Evolutionary conservation across 176 grass and related monocot genomes (phyloP).

Genomic region (Eleusine coracana): DNA sequence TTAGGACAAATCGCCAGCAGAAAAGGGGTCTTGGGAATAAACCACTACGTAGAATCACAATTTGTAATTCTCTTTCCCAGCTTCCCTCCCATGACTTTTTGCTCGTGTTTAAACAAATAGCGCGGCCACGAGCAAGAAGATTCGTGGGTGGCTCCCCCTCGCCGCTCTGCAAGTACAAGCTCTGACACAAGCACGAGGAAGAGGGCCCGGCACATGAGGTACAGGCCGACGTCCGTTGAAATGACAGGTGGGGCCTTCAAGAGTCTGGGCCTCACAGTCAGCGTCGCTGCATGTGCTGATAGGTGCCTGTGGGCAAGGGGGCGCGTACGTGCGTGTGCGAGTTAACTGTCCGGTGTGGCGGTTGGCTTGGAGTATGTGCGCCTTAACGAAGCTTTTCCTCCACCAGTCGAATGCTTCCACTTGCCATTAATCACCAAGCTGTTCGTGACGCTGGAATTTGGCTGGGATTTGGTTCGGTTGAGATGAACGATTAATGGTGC

Average conservation of each 20-base stretch:
- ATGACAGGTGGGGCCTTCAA: neutral
- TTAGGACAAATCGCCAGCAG: slow-evolving; percentile 15
- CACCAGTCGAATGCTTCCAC: neutral
- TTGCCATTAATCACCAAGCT: neutral
- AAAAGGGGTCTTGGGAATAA: slow-evolving; percentile 24
- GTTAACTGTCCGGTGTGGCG: slow-evolving; percentile 12
- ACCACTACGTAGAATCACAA: neutral
- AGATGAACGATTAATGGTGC: neutral
- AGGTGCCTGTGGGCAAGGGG: neutral
- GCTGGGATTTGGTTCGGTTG: slow-evolving; percentile 14
- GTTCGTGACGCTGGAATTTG: neutral
- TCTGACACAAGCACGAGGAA: slow-evolving; percentile 51
- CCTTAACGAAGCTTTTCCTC: neutral
- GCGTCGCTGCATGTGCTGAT: slow-evolving; percentile 31
- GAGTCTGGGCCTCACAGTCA: neutral
- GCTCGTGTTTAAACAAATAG: slow-evolving; percentile 34
- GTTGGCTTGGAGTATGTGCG: slow-evolving; percentile 22
- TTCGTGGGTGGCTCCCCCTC: slow-evolving; percentile 40
- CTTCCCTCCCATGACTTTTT: neutral
- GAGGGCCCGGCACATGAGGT: neutral
- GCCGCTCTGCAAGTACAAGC: slow-evolving; percentile 39
- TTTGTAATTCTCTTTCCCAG: neutral
- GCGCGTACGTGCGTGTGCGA: neutral
- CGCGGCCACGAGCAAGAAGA: slow-evolving; percentile 37
- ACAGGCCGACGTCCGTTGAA: neutral